Evolutionary conservation across 2,329 filamentous ascomycete species (phyloP).

Genomic region (Sarocladium strictum): DNA sequence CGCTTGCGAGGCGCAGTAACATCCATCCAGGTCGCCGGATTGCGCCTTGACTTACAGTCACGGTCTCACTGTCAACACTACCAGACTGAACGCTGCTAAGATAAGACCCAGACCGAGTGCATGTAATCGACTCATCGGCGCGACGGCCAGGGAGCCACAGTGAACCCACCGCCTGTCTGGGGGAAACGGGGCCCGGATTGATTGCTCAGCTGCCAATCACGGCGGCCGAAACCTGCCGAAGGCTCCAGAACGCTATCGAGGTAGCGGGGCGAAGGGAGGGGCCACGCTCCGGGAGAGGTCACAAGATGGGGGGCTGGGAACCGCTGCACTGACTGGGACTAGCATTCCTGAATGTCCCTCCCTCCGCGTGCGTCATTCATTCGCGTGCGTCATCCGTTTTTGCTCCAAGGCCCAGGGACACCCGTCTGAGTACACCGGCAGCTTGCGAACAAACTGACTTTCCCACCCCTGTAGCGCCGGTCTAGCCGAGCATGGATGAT

Average conservation of each 20-base stretch:
- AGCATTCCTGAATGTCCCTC: not conserved
- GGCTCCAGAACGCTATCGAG: conserved; percentile 13
- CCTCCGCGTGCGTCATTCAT: not conserved
- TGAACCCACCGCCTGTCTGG: no score
- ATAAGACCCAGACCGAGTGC: not conserved
- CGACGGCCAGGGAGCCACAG: not conserved
- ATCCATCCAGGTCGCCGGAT: not conserved
- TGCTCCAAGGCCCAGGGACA: not conserved
- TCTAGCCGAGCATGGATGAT: no score
- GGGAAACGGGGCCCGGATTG: not conserved
- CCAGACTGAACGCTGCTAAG: not conserved
- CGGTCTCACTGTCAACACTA: not conserved
- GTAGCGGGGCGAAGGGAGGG: not conserved
- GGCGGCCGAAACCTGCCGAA: conserved; percentile 9
- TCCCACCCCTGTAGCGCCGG: no score
- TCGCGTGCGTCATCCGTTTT: not conserved
- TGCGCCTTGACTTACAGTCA: not conserved
- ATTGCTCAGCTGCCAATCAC: conserved; percentile 1
- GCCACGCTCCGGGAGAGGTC: not conserved
- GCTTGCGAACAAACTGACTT: no score
- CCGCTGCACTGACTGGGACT: not conserved
- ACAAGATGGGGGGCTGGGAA: not conserved
- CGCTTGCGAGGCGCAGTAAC: not conserved
- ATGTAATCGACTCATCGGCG: not conserved
- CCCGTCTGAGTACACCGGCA: no score